Evolutionary conservation across 352 stramenopile species (phyloP), one percentile per base, ranked within the genome.

Genomic region (Pythium dissimile): DNA sequence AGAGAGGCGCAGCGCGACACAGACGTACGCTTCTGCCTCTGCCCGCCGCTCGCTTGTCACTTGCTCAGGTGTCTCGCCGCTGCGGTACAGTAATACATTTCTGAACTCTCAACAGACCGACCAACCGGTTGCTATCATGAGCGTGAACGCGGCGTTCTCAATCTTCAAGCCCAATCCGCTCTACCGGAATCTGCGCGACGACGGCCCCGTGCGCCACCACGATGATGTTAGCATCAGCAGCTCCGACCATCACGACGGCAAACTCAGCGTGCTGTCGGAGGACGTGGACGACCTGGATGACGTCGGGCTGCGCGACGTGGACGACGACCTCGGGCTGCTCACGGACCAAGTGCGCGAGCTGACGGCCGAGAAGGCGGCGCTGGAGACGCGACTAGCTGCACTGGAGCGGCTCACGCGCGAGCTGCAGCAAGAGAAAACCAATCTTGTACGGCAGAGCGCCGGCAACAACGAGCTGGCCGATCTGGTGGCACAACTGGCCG

Each of bases 131-230:
- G n/a, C n/a, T n/a, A n/a, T n/a, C n/a, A 62, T 67, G 59, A 67
- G 59, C 39, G 45, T 66, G 20, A 66, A 66, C 49, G 59, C 59
- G 59, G 51, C 59, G 24, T 67, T 67, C 38, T 67, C 59, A 26
- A 55, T 62, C 30, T 67, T 67, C 47, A 61, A 62, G 27, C 59
- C 59, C 28, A 66, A 54, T 16, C 20, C 59, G 34, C 52, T 67
- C 44, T 67, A 53, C 32, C 59, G 59, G 0, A 61, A 56, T 6
- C 52, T 67, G 44, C 59, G 51, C 21, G 51, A 66, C 21, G 56
- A 64, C 46, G 27, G 20, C 5, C 16, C 23, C n/a, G 31, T 13
- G 34, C 34, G 34, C 23, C 39, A 28, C 39, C 7, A 47, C 39
- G 45, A 53, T 21, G 45, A 53, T 35, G 27, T 28, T 4, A 42